Evolutionary conservation across 1,139 yeast species (phyloP).

Genomic region (Taphrina confusa): DNA sequence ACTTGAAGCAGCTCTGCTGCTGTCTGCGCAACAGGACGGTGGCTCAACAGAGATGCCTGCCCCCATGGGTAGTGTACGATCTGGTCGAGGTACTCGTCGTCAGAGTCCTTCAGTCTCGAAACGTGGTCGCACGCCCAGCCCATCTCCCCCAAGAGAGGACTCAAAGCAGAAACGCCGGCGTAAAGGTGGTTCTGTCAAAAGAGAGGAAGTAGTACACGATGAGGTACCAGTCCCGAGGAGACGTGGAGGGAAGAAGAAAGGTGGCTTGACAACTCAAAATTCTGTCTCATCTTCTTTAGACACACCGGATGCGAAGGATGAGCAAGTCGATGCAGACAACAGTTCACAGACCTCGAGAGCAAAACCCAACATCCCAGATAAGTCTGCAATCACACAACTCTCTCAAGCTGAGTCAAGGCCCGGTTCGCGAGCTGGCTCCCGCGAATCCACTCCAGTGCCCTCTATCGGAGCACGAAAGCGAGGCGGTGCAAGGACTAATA

Average conservation of each 20-base stretch:
- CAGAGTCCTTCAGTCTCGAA: conserved; percentile 16
- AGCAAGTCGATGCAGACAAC: neutral
- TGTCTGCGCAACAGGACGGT: conserved; percentile 27
- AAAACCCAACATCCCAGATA: neutral
- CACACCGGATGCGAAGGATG: neutral
- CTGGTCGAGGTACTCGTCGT: conserved; percentile 21
- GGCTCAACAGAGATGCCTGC: conserved; percentile 6
- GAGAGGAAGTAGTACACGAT: conserved; percentile 8
- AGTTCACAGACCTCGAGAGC: conserved; percentile 4
- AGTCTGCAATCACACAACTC: neutral
- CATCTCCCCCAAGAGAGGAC: conserved; percentile 20
- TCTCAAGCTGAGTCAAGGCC: conserved; percentile 4
- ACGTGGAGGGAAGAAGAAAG: neutral
- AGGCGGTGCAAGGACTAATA: neutral
- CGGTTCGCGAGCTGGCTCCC: conserved; percentile 9
- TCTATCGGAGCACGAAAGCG: conserved; percentile 1
- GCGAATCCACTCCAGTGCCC: conserved; percentile 12
- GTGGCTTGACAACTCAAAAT: neutral
- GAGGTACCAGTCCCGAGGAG: neutral
- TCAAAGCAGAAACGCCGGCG: conserved; percentile 20
- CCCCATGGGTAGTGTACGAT: conserved; percentile 20
- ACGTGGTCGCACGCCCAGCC: conserved; percentile 28
- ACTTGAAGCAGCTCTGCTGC: conserved; percentile 30
- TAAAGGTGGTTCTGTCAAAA: conserved; percentile 16
- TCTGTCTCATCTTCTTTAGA: neutral